Evolutionary conservation across 805 yeast species (phyloP).

Genomic region (Lipomyces chichibuensis): DNA sequence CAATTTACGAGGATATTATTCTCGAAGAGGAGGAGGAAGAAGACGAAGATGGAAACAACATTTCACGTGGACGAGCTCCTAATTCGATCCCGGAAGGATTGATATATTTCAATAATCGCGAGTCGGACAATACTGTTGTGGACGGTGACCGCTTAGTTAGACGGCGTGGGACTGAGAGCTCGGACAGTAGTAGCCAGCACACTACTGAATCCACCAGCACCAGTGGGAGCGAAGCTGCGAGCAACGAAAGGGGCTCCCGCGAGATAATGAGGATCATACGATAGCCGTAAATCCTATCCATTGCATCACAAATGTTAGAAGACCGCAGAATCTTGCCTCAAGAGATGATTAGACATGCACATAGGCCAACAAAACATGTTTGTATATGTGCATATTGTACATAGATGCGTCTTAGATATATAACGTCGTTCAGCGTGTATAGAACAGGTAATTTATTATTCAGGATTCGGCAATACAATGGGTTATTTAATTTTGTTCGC

Average conservation of each 20-base stretch:
- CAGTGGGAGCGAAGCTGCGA: not conserved
- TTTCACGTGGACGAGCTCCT: not conserved
- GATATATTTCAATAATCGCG: not conserved
- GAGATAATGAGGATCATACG: not conserved
- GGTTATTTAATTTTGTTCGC: not conserved
- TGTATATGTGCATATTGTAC: not conserved
- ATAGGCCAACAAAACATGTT: not conserved
- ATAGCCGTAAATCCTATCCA: not conserved
- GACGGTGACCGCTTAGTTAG: not conserved
- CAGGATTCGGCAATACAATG: not conserved
- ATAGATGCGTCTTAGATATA: not conserved
- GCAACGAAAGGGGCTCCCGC: not conserved
- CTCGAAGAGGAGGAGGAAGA: conserved; percentile 14
- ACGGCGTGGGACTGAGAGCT: not conserved
- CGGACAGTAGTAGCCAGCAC: not conserved
- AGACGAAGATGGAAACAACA: not conserved
- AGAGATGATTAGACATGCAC: not conserved
- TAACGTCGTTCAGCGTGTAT: not conserved
- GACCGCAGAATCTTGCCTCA: not conserved
- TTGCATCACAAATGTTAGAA: not conserved
- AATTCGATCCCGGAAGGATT: not conserved
- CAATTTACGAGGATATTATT: conserved; percentile 22
- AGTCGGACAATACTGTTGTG: not conserved
- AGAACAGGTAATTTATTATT: not conserved
- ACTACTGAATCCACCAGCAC: not conserved